phyloP scores from a whole-genome alignment of 2,329 filamentous ascomycete species.

The Penicillium sp. region DNA sequence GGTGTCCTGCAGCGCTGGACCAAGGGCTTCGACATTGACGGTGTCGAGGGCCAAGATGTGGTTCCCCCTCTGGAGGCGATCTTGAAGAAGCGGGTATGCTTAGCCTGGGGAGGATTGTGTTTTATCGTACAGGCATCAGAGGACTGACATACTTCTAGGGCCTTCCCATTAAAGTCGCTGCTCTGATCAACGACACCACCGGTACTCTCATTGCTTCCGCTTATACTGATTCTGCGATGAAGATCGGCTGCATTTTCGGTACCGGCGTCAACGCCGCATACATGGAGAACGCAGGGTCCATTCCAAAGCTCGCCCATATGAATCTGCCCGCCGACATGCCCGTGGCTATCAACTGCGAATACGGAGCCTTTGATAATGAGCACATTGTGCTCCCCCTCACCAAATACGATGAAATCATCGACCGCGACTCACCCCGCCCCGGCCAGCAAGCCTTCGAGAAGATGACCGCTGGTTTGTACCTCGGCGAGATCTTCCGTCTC shows the following conservation, averaged over 20 bases:
- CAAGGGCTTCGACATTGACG: constrained; percentile 92
- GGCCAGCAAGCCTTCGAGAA: constrained; percentile 97
- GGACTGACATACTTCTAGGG: constrained; percentile 52
- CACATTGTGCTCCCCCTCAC: constrained; percentile 83
- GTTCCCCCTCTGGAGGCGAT: constrained; percentile 84
- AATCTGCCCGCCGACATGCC: constrained; percentile 79
- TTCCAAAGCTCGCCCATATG: constrained; percentile 90
- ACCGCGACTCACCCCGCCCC: constrained; percentile 86
- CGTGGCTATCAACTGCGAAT: constrained; percentile 97
- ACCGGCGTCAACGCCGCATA: constrained; percentile 98
- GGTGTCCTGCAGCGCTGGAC: constrained; percentile 94
- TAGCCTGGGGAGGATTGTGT: too few relatives aligned
- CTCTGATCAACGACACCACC: constrained; percentile 96
- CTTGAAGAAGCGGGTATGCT: constrained; percentile 63
- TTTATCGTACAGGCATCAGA: background rate
- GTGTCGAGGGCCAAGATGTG: constrained; percentile 86
- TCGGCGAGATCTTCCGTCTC: constrained; percentile 91
- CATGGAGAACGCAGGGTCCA: constrained; percentile 87
- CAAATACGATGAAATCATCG: constrained; percentile 80
- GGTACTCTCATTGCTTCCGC: constrained; percentile 94
- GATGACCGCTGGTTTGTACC: constrained; percentile 93
- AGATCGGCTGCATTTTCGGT: constrained; percentile 96
- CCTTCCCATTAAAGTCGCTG: constrained; percentile 87
- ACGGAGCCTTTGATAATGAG: constrained; percentile 95
- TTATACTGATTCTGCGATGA: constrained; percentile 92